These are phyloP conservation scores for Paecilomyces niveus DNA, from an alignment of 2,329 filamentous ascomycete genomes.

Conservation along the genomic window DNA sequence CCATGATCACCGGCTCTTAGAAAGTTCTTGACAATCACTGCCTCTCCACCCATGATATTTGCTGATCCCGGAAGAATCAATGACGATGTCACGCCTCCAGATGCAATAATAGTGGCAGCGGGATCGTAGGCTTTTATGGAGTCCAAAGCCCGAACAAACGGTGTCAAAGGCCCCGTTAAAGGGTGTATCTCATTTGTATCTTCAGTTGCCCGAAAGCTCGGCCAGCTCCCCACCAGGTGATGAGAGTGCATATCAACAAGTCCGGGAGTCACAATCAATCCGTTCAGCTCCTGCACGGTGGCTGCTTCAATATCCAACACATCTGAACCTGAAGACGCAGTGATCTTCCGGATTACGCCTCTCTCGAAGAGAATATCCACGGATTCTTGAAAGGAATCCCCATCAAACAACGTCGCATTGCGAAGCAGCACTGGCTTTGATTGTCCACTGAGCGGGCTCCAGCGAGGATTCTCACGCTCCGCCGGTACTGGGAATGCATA, in stretches of 20 bases:
- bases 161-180: slow-evolving; percentile 49
- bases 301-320: slow-evolving; percentile 1
- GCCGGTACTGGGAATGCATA: slow-evolving; percentile 13
- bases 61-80: slow-evolving; percentile 60
- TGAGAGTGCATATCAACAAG: slow-evolving; percentile 69
- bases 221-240: slow-evolving; percentile 54
- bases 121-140: slow-evolving; percentile 56
- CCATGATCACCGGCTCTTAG: slow-evolving; percentile 55
- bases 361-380: slow-evolving; percentile 35
- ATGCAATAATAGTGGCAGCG: slow-evolving; percentile 63
- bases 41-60: slow-evolving; percentile 69
- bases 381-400: slow-evolving; percentile 22
- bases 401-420: slow-evolving; percentile 41
- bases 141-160: slow-evolving; percentile 61
- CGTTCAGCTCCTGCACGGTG: slow-evolving; percentile 21
- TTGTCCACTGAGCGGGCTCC: slow-evolving; percentile 34
- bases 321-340: background rate
- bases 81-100: slow-evolving; percentile 64
- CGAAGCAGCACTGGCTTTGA: slow-evolving; percentile 28
- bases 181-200: slow-evolving; percentile 59
- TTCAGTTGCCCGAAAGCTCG: slow-evolving; percentile 45
- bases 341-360: slow-evolving; percentile 37
- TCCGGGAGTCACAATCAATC: slow-evolving; percentile 57
- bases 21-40: slow-evolving; percentile 61
- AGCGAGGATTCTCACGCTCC: slow-evolving; percentile 31